Evolutionary conservation across 768 basidiomycete species (phyloP).

Genomic region (Lyophyllum shimeji): DNA sequence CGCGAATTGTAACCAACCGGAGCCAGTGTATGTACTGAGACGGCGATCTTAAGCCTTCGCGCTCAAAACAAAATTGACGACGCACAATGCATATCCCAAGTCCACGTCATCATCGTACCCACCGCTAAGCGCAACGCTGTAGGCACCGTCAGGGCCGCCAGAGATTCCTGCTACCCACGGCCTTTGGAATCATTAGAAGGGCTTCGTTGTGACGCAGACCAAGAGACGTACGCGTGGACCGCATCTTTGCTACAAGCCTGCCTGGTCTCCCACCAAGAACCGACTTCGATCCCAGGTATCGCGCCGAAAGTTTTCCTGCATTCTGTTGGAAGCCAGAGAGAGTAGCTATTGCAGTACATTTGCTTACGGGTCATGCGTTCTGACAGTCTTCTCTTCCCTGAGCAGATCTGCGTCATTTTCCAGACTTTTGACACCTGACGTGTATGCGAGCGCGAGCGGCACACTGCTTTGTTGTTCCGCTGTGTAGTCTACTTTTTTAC

Average conservation of each 20-base stretch:
- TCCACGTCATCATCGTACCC: slow-evolving; percentile 89
- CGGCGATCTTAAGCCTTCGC: background rate
- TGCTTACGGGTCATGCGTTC: slow-evolving; percentile 54
- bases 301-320: slow-evolving; percentile 73
- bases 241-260: slow-evolving; percentile 71
- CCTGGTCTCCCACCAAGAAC: slow-evolving; percentile 82
- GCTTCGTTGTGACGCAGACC: background rate
- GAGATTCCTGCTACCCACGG: slow-evolving; percentile 86
- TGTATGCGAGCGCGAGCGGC: slow-evolving; percentile 38
- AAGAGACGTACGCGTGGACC: slow-evolving; percentile 75
- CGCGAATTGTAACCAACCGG: slow-evolving; percentile 41
- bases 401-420: slow-evolving; percentile 35
- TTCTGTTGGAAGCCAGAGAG: background rate
- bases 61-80: slow-evolving; percentile 16
- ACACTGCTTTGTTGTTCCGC: slow-evolving; percentile 36
- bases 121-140: slow-evolving; percentile 85
- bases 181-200: slow-evolving; percentile 33
- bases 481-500: slow-evolving; percentile 56
- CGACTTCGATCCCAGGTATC: slow-evolving; percentile 79
- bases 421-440: slow-evolving; percentile 32
- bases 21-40: slow-evolving; percentile 75
- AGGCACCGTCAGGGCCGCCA: slow-evolving; percentile 65
- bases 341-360: background rate
- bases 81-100: slow-evolving; percentile 79
- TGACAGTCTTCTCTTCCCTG: slow-evolving; percentile 34